Base-by-base conservation (phyloP, 169 alveolate genomes). In the Cyclospora cayetanensis region DNA sequence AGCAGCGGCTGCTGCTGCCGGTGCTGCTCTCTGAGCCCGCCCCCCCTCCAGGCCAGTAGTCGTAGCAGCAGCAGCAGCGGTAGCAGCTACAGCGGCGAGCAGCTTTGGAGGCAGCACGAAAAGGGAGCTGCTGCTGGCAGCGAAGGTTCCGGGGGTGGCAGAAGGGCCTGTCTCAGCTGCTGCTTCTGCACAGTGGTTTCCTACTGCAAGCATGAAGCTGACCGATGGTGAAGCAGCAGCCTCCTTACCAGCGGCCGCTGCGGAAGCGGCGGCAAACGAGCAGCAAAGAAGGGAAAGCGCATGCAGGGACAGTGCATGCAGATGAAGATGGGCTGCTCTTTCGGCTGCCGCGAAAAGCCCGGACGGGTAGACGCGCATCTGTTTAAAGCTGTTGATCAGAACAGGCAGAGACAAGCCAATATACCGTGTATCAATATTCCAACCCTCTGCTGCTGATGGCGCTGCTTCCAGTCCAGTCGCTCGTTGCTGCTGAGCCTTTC, bases 181-280 rank as follows among this genome's bases (percentile, higher is more conserved):
- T 7, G 72, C 80, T 2, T 68, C 53, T 2, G 68, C 68, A 12
- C 82, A 63, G 70, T 68, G 63, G 27, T 29, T 15, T 2, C 72
- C 76, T 20, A 52, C 65, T 1, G 76, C 91, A 1, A 34, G 83
- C 82, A 34, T 39, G 52, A 60, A 35, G 52, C 53, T 9, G 39
- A 37, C 91, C 0, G 91, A 68, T 29, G 76, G 91, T 3, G 50
- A 66, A 25, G 83, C 76, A 27, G 27, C 4, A 22, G 80, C 27
- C n/a, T 41, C 63, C 25, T 39, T 41, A 15, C 60, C 34, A 0
- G 88, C 39, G 5, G 88, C 91, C 35, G 76, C 63, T 27, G 91
- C 74, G 43, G 91, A 65, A 27, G 91, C 91, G 42, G 85, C 85
- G 42, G 85, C 85, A 41, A 74, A 74, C 22, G 85, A 74, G 85